Conservation (phyloP, 208 protist species). For the Trichomonas tenax region DNA sequence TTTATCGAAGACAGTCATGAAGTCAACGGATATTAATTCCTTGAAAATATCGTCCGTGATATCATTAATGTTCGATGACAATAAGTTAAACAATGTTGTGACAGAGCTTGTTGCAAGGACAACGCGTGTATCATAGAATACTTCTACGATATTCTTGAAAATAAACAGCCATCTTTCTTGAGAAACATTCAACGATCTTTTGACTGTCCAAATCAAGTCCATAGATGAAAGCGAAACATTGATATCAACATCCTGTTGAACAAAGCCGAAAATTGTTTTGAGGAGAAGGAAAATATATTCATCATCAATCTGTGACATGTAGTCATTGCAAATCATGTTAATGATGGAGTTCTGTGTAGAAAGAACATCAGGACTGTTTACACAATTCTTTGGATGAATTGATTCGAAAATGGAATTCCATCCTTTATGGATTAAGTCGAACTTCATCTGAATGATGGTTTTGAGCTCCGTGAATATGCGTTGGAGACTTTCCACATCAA, state of each 20-base stretch:
- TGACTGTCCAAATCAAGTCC: not conserved
- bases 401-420: not conserved
- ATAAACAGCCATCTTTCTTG: not conserved
- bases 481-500: not conserved
- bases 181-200: not conserved
- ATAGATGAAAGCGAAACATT: not conserved
- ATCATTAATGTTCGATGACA: not conserved
- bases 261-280: not conserved
- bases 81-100: not conserved
- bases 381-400: not conserved
- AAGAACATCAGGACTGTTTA: not conserved
- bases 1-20: not conserved
- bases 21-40: not conserved
- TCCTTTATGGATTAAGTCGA: not conserved
- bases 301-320: not conserved
- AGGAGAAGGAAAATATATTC: not conserved
- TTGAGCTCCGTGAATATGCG: not conserved
- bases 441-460: not conserved
- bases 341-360: not conserved
- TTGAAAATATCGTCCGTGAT: not conserved
- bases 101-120: not conserved
- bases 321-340: not conserved
- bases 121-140: not conserved
- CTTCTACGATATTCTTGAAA: not conserved
- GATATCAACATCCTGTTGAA: not conserved